These are phyloP conservation scores for Thelonectria rubi DNA, from an alignment of 2,329 filamentous ascomycete species.

Conservation along the genomic window DNA sequence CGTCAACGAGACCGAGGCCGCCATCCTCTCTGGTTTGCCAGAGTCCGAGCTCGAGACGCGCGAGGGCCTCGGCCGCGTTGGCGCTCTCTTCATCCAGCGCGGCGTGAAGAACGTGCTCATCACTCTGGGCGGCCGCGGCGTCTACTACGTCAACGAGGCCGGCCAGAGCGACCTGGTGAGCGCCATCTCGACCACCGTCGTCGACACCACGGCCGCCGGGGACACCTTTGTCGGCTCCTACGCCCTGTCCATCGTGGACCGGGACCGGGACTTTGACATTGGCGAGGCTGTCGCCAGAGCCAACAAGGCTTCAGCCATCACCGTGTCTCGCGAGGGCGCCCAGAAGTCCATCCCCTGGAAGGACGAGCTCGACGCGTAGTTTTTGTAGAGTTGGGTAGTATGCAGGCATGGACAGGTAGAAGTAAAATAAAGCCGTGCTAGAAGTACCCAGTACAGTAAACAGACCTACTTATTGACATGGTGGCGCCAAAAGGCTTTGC, in stretches of 20 bases:
- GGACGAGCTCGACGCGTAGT: slow-evolving; percentile 50
- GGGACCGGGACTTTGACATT: slow-evolving; percentile 57
- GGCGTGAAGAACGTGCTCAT: slow-evolving; percentile 83
- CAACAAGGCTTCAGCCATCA: slow-evolving; percentile 53
- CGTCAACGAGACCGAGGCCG: slow-evolving; percentile 90
- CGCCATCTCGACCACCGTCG: slow-evolving; percentile 76
- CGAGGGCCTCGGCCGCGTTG: slow-evolving; percentile 58
- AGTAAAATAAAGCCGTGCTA: background rate
- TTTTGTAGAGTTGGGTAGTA: background rate
- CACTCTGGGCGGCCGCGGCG: slow-evolving; percentile 84
- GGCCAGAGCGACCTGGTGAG: slow-evolving; percentile 59
- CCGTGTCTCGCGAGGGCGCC: slow-evolving; percentile 54
- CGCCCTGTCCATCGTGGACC: slow-evolving; percentile 74
- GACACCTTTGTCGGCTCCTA: slow-evolving; percentile 95
- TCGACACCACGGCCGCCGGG: slow-evolving; percentile 93
- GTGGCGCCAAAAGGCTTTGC: slow-evolving; percentile 5
- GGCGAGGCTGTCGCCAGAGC: slow-evolving; percentile 67
- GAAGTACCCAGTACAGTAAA: slow-evolving; percentile 25
- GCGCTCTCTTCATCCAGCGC: slow-evolving; percentile 67
- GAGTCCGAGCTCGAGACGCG: slow-evolving; percentile 60
- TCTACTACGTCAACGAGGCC: slow-evolving; percentile 66
- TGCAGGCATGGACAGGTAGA: background rate
- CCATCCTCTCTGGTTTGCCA: slow-evolving; percentile 69
- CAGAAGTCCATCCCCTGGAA: slow-evolving; percentile 57
- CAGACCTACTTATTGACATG: slow-evolving; percentile 26